Evolutionary conservation across 2,329 filamentous ascomycete species (phyloP).

Genomic region (Epichloe baconii): DNA sequence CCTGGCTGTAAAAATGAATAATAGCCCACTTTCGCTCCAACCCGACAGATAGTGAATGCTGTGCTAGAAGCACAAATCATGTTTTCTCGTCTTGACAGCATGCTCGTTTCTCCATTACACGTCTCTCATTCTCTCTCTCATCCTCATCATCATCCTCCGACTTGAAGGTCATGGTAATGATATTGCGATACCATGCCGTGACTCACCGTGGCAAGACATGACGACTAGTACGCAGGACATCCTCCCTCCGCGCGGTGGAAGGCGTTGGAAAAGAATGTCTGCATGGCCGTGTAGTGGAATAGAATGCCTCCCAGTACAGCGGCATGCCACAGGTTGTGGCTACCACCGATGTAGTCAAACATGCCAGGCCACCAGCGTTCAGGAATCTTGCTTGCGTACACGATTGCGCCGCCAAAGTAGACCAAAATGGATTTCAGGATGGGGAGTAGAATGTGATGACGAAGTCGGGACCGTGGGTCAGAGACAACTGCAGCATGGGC

Average conservation of each 20-base stretch:
- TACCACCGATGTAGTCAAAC: conserved; percentile 91
- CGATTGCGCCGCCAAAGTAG: conserved; percentile 69
- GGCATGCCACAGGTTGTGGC: conserved; percentile 95
- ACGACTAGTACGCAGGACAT: conserved; percentile 38
- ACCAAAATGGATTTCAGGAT: conserved; percentile 77
- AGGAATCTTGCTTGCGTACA: conserved; percentile 87
- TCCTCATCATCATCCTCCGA: background rate
- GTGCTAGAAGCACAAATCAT: background rate
- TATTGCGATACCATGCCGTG: background rate
- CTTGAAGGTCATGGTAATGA: background rate
- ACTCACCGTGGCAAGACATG: too few species aligned
- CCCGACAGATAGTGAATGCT: background rate
- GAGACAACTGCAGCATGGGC: conserved; percentile 71
- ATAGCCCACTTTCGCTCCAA: background rate
- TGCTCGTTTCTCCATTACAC: background rate
- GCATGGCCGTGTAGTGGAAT: conserved; percentile 96
- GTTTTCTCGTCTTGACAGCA: background rate
- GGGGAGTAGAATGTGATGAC: conserved; percentile 77
- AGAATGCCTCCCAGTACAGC: conserved; percentile 89
- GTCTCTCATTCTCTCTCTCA: background rate
- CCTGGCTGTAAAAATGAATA: background rate
- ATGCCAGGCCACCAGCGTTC: conserved; percentile 86
- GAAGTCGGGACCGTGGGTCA: conserved; percentile 65
- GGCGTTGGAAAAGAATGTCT: conserved; percentile 75
- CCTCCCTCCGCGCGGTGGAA: conserved; percentile 53